Base-by-base conservation (phyloP, 345 rosid species). In the Draba incana region DNA sequence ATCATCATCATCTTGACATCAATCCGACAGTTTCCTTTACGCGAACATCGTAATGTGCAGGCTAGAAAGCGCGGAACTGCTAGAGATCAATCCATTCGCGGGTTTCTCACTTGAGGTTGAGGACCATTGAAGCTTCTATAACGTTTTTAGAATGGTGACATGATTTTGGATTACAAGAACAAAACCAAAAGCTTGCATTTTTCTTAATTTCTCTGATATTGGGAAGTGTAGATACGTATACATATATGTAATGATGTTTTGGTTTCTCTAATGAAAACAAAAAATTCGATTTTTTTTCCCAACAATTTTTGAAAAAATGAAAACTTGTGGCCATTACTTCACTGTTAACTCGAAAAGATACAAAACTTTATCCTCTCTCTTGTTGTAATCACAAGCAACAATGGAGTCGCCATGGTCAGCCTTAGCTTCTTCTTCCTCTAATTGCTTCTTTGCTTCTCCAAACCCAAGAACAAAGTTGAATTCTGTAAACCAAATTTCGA, bases 31-130 rank as follows among this genome's bases (percentile, higher is more conserved):
- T 63, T n/a, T 44, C 31, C 8, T 73, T 64, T 49, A 52, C 4
- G 31, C 57, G 57, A 20, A 5, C 24, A 66, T 62, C 41, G 23
- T 38, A 42, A 72, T 54, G 8, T 83, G 79, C 79, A 92, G 97
- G 89, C 83, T 42, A 90, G 85, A 68, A 77, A 74, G 71, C 88
- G 85, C 14, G 87, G 88, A 50, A 62, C 51, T 2, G 76, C 92
- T 13, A 90, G 89, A 71, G 8, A 6, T 33, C 37, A 33, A 33
- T 33, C 88, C 15, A 64, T 83, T 75, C 81, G 41, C 33, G 81
- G 86, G 61, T 78, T 80, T 70, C 84, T 83, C 61, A 48, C 76
- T 66, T 83, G 68, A 45, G 50, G 78, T 53, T 85, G 75, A 78
- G 51, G 46, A 20, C 20, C 20, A 20, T 20, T 20, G 58, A 6